Conservation (phyloP, 2,329 filamentous ascomycete species). For the Metarhizium rileyi region DNA sequence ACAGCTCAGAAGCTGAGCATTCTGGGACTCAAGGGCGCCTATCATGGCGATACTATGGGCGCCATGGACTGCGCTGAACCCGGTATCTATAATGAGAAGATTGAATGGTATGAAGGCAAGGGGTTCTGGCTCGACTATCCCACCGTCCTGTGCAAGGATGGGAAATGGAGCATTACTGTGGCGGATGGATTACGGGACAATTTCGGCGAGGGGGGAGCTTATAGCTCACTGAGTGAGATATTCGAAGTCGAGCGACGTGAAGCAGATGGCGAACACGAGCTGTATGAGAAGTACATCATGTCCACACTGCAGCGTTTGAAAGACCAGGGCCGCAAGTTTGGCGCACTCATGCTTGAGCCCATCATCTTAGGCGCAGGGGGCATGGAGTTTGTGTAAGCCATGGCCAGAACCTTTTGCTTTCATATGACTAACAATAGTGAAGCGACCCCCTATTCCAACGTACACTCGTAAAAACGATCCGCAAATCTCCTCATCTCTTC, state of each 20-base stretch:
- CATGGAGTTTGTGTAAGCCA: conserved; percentile 65
- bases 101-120: conserved; percentile 75
- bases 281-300: conserved; percentile 52
- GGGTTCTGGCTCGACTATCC: conserved; percentile 79
- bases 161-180: conserved; percentile 54
- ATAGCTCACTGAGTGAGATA: conserved; percentile 42
- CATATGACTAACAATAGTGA: neutral
- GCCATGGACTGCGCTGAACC: conserved; percentile 82
- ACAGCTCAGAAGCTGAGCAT: conserved; percentile 51
- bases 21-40: conserved; percentile 68
- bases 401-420: neutral
- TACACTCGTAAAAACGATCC: conserved; percentile 57
- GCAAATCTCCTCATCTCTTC: conserved; percentile 48
- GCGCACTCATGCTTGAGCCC: conserved; percentile 71
- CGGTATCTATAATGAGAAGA: conserved; percentile 67
- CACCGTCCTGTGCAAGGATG: conserved; percentile 54
- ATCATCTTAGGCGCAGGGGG: conserved; percentile 73
- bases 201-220: conserved; percentile 33
- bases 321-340: conserved; percentile 55
- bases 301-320: conserved; percentile 41
- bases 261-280: conserved; percentile 30
- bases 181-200: conserved; percentile 37
- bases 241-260: conserved; percentile 49
- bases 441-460: conserved; percentile 76
- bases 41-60: conserved; percentile 82